Conservation (phyloP, 148 eudicot species). For the Nyssa sinensis region DNA sequence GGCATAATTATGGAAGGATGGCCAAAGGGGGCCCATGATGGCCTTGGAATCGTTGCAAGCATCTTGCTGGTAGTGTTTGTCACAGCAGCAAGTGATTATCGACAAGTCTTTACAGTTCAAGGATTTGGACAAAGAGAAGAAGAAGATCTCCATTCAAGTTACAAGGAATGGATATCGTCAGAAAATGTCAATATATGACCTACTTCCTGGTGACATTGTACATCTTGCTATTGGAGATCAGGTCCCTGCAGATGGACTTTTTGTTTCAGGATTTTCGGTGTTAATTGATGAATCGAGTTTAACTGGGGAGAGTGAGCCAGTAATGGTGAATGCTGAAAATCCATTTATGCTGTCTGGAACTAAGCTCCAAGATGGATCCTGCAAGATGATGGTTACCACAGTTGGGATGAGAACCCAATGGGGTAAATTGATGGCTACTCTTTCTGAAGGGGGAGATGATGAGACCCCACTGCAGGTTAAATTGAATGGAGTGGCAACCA, state of each 20-base stretch:
- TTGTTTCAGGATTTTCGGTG: conserved; percentile 86
- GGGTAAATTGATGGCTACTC: conserved; percentile 98
- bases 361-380: conserved; percentile 95
- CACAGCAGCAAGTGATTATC: conserved; percentile 93
- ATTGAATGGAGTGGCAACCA: conserved; percentile 95
- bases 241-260: conserved; percentile 97
- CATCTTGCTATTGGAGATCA: conserved; percentile 95
- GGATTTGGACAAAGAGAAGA: conserved; percentile 94
- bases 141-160: conserved; percentile 84
- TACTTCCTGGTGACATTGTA: conserved; percentile 92
- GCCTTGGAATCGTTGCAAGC: conserved; percentile 89
- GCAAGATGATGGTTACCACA: conserved; percentile 92
- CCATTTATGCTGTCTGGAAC: conserved; percentile 93
- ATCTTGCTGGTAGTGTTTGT: conserved; percentile 89
- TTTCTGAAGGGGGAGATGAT: conserved; percentile 94
- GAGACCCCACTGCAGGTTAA: conserved; percentile 96
- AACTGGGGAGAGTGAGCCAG: conserved; percentile 97
- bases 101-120: conserved; percentile 85
- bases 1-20: conserved; percentile 93
- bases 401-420: conserved; percentile 98
- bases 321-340: conserved; percentile 60
- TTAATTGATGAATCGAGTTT: conserved; percentile 87
- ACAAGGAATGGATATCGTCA: conserved; percentile 81
- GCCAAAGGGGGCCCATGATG: conserved; percentile 94
- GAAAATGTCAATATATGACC: conserved; percentile 81